Conservation (phyloP, 768 basidiomycete species). For the Clavaria fumosa region DNA sequence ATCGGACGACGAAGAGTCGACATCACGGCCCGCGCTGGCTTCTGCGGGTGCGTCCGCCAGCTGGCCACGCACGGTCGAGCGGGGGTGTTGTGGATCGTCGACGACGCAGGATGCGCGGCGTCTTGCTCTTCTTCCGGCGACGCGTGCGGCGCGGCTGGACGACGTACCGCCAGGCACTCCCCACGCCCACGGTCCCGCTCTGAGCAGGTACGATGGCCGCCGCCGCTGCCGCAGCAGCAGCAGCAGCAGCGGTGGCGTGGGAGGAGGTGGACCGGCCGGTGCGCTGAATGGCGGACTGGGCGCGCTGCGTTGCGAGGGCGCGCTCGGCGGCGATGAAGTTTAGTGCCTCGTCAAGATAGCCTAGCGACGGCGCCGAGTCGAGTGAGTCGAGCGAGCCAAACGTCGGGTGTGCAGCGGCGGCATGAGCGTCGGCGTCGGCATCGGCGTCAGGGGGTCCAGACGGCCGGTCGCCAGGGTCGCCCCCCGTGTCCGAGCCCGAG, state of each 20-base stretch:
- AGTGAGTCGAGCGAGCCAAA: constrained; percentile 5
- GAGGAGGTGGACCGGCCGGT: constrained; percentile 23
- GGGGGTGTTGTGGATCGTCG: too few species aligned
- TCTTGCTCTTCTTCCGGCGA: constrained; percentile 22
- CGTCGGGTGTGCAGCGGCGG: too few species aligned
- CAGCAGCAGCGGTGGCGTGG: constrained; percentile 20
- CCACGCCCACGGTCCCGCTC: too few species aligned
- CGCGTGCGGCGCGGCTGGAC: constrained; percentile 23
- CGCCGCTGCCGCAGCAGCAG: constrained; percentile 1
- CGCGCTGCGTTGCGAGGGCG: constrained; percentile 38
- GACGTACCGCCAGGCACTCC: constrained; percentile 1
- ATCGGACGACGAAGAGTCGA: constrained; percentile 7
- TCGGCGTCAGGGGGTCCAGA: too few species aligned
- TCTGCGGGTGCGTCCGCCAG: too few species aligned
- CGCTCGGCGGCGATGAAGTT: constrained; percentile 65
- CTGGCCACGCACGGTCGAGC: too few species aligned
- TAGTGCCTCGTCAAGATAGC: constrained; percentile 56
- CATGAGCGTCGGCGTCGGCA: constrained; percentile 4
- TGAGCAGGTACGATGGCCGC: too few species aligned
- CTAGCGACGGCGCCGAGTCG: constrained; percentile 40
- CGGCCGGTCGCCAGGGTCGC: too few species aligned
- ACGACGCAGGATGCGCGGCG: not conserved
- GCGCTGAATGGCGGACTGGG: too few species aligned
- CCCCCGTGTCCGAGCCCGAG: constrained; percentile 7
- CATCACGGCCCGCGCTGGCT: too few species aligned